Evolutionary conservation across 2,329 filamentous ascomycete genomes (phyloP), one percentile per base, ranked within the genome.

Genomic region (Sporothrix humicola): DNA sequence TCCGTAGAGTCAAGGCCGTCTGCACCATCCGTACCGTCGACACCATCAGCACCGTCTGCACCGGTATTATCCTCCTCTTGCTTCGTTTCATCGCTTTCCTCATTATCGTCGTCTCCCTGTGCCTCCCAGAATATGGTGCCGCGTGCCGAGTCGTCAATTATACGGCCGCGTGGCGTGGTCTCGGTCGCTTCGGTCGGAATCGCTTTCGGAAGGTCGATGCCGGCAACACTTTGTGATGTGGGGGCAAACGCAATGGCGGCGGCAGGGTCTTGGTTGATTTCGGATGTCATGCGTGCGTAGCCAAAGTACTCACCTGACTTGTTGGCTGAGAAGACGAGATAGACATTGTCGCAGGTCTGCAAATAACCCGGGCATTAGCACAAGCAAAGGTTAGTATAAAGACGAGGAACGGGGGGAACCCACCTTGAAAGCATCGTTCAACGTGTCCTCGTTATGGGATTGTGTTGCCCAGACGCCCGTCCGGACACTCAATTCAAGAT

Each of bases 41-140:
- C n/a, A 17, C 56, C 23, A 20, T 59, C 31, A 10, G 17, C 46
- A 7, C 63, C 63, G 23, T 72, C 37, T 13, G 15, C 23, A 5
- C 59, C 15, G 9, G 46, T 46, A 15, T n/a, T 13, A 2, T 31
- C 31, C 12, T 68, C 31, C 20, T 42, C 61, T 15, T 46, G 52
- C 52, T 56, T 56, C 0, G 52, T 13, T 1, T 42, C n/a, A 8
- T 12, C 26, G 15, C 23, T 54, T 12, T 61, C 48, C 6, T 66
- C 56, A 9, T 56, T 44, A 7, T 68, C 70, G 7, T 81, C 81
- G 10, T 80, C 79, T 0, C 75, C 73, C 20, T 95, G 91, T 7
- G 91, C 91, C 81, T 98, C 95, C 95, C 95, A 98, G 79, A 98
- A 98, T 56, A 98, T 97, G 0, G 95, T 98, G 0, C 95, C 95